Percentiles rank a stretch among this genome's conserved stretches.
phyloP scores from a whole-genome alignment of 371 early-diverging fungal genomes.

The Mucor indicus region DNA sequence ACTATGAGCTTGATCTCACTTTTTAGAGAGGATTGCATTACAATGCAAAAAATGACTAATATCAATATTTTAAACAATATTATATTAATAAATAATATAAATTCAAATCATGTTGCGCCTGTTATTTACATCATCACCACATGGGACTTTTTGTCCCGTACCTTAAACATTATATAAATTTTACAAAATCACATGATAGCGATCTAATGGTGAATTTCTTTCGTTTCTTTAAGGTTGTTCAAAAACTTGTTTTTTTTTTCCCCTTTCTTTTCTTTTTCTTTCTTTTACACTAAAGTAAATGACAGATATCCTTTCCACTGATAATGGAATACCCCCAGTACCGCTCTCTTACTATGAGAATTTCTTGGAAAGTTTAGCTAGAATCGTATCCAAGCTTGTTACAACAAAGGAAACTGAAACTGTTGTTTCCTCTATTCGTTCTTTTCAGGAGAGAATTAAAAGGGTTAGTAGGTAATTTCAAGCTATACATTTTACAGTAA shows the following conservation, averaged over 20 bases:
- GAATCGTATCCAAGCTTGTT: conserved; percentile 68
- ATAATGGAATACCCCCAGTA: conserved; percentile 17
- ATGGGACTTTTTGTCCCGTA: too few relatives aligned
- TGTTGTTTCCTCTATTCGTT: conserved; percentile 62
- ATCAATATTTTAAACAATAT: too few relatives aligned
- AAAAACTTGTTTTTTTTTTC: not conserved
- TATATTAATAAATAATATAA: too few relatives aligned
- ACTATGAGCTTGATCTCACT: too few relatives aligned
- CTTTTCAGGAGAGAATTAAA: conserved; percentile 68
- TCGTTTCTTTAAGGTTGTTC: too few relatives aligned
- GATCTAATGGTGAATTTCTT: too few relatives aligned
- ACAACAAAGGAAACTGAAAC: conserved; percentile 81
- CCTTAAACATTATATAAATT: too few relatives aligned
- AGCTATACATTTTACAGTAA: not conserved
- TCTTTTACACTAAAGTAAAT: not conserved
- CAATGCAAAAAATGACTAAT: too few relatives aligned
- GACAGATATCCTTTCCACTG: not conserved
- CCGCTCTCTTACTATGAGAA: conserved; percentile 58
- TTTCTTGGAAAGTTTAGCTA: conserved; percentile 78
- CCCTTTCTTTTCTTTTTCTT: not conserved
- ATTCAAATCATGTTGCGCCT: too few relatives aligned
- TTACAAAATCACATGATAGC: too few relatives aligned
- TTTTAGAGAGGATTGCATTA: too few relatives aligned
- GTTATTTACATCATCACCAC: too few relatives aligned
- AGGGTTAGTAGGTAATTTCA: conserved; percentile 58